Evolutionary conservation across 345 rosid genomes (phyloP).

Genomic region (Ailanthus altissimus): DNA sequence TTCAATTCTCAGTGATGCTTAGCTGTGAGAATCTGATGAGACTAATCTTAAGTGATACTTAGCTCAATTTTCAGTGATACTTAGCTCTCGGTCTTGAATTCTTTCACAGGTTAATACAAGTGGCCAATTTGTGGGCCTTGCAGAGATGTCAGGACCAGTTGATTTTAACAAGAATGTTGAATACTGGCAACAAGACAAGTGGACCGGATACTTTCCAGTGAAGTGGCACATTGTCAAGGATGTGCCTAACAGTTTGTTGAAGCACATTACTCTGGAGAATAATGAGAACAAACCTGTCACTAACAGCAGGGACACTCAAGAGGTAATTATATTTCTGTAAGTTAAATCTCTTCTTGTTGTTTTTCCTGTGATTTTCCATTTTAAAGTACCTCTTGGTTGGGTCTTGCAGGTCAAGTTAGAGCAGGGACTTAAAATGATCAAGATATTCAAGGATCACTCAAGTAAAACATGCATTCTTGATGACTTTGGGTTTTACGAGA

Average conservation of each 20-base stretch:
- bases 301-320: slow-evolving; percentile 94
- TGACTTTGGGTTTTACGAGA: slow-evolving; percentile 86
- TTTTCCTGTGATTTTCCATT: not conserved
- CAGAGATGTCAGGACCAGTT: slow-evolving; percentile 88
- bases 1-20: too few species aligned
- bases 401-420: slow-evolving; percentile 60
- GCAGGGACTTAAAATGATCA: slow-evolving; percentile 75
- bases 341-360: not conserved
- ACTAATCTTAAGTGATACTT: too few species aligned
- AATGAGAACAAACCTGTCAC: slow-evolving; percentile 97
- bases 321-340: slow-evolving; percentile 44
- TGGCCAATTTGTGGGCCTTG: slow-evolving; percentile 95
- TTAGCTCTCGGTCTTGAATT: not conserved
- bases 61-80: not conserved
- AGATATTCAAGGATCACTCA: slow-evolving; percentile 78
- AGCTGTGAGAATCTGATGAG: slow-evolving; percentile 42
- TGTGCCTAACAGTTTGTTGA: slow-evolving; percentile 87
- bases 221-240: slow-evolving; percentile 96
- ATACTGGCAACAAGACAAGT: slow-evolving; percentile 96
- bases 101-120: slow-evolving; percentile 78
- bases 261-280: slow-evolving; percentile 88
- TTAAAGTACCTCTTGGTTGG: not conserved
- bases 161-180: slow-evolving; percentile 79
- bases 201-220: slow-evolving; percentile 93
- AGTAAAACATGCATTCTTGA: slow-evolving; percentile 83